Conservation (phyloP, 2,329 filamentous ascomycete genomes). For the Geosmithia putterillii region DNA sequence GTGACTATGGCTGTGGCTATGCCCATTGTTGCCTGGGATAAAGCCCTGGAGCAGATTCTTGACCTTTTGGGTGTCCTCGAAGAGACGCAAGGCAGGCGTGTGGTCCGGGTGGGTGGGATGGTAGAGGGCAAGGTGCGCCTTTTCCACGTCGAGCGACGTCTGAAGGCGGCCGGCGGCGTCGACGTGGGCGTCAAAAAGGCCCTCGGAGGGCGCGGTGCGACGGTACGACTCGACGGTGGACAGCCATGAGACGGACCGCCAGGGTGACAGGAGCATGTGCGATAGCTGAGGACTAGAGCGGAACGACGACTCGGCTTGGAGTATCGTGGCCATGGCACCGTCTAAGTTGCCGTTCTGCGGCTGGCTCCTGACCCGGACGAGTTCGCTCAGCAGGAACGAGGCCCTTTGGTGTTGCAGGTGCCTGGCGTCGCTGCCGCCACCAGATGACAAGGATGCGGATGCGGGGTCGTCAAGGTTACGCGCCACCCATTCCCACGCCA, state of each 20-base stretch:
- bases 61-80: conserved; percentile 20
- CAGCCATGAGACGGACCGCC: conserved; percentile 35
- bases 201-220: conserved; percentile 28
- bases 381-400: conserved; percentile 20
- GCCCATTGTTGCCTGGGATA: conserved; percentile 12
- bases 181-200: conserved; percentile 40
- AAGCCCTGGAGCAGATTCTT: conserved; percentile 12
- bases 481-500: conserved; percentile 40
- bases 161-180: conserved; percentile 28
- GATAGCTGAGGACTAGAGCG: conserved; percentile 19
- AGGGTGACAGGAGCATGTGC: conserved; percentile 25
- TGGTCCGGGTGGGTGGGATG: conserved; percentile 39
- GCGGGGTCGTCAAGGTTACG: conserved; percentile 9
- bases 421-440: conserved; percentile 6
- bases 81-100: conserved; percentile 31
- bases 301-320: conserved; percentile 31
- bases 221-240: conserved; percentile 38
- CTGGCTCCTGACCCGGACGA: conserved; percentile 30
- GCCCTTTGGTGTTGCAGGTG: conserved; percentile 6
- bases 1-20: conserved; percentile 11
- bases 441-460: conserved; percentile 5
- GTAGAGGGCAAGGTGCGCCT: conserved; percentile 40
- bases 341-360: conserved; percentile 30
- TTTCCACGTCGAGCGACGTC: conserved; percentile 26
- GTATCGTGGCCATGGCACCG: conserved; percentile 32